Evolutionary conservation across 495 filamentous ascomycete genomes (phyloP).

Genomic region (Xylaria longipes): DNA sequence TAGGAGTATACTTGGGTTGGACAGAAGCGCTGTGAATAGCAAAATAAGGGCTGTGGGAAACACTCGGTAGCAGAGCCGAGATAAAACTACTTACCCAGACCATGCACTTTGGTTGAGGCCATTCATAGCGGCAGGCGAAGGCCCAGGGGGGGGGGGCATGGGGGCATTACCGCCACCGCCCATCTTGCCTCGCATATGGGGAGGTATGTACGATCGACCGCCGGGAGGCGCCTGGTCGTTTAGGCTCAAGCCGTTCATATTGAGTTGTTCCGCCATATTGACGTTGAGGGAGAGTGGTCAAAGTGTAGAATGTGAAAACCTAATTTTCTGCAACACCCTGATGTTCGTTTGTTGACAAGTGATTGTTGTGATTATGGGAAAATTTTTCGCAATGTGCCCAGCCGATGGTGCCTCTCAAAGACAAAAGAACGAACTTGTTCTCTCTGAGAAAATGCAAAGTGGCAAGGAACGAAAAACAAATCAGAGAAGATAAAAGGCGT

Average conservation of each 20-base stretch:
- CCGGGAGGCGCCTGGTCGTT: slow-evolving; percentile 67
- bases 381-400: slow-evolving; percentile 40
- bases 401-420: slow-evolving; percentile 43
- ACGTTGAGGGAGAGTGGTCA: background rate
- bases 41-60: background rate
- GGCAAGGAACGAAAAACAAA: slow-evolving; percentile 26
- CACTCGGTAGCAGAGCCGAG: background rate
- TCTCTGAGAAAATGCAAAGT: slow-evolving; percentile 40
- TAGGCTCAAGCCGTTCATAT: slow-evolving; percentile 84
- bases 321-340: background rate
- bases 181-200: slow-evolving; percentile 80
- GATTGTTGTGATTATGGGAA: slow-evolving; percentile 31
- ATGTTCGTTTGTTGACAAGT: slow-evolving; percentile 18
- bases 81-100: slow-evolving; percentile 60
- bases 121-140: slow-evolving; percentile 46
- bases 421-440: slow-evolving; percentile 50
- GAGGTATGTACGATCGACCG: slow-evolving; percentile 82
- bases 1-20: slow-evolving; percentile 6
- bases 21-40: background rate
- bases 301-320: background rate
- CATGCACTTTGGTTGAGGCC: slow-evolving; percentile 67
- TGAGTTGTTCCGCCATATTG: slow-evolving; percentile 91
- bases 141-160: slow-evolving; percentile 41
- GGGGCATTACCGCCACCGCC: slow-evolving; percentile 44
- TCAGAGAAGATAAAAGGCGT: slow-evolving; percentile 18